Base-by-base conservation (phyloP, 106 monocot species). In the Allium sativum region DNA sequence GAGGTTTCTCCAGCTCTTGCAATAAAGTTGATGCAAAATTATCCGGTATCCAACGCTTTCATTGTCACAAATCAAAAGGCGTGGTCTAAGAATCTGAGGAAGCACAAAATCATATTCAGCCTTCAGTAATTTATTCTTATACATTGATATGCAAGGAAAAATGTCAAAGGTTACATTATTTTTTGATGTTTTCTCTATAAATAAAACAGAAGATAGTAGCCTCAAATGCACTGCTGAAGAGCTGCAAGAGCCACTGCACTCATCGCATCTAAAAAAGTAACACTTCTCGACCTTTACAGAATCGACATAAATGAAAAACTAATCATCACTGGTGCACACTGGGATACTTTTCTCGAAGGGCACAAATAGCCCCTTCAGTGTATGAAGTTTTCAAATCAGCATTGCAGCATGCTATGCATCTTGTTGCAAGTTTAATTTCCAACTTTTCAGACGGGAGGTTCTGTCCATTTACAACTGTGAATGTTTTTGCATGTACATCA, bases 271-370 rank as follows among this genome's bases (percentile, higher is more conserved):
- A 92, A 52, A 44, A 44, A 98, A 98, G 74, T 98, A 92, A 68
- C 85, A 76, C 67, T 85, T 92, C 70, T 92, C 92, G 43, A 98
- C 92, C 45, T 40, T 84, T 42, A 98, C 73, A 14, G 91, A 88
- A 69, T 92, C 88, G 58, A 98, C 88, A 77, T 98, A 91, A 64
- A 98, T 98, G 67, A 98, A 68, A 74, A 92, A 98, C 73, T 98
- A 92, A 53, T 98, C 98, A 77, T 98, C 98, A 44, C 98, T 85
- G 4, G 92, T 98, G 65, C 92, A 98, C 0, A 98, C 98, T 91
- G 42, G 98, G 98, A 68, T 98, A 98, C 76, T 92, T 98, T 77
- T 98, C 98, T 45, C 98, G 81, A 45, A 98, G 92, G 45, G 98
- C 98, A 18, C 98, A 70, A 63, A 98, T 98, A 21, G 98, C 98